Base-by-base conservation (phyloP, 768 basidiomycete genomes). In the Lentinus brumalis region DNA sequence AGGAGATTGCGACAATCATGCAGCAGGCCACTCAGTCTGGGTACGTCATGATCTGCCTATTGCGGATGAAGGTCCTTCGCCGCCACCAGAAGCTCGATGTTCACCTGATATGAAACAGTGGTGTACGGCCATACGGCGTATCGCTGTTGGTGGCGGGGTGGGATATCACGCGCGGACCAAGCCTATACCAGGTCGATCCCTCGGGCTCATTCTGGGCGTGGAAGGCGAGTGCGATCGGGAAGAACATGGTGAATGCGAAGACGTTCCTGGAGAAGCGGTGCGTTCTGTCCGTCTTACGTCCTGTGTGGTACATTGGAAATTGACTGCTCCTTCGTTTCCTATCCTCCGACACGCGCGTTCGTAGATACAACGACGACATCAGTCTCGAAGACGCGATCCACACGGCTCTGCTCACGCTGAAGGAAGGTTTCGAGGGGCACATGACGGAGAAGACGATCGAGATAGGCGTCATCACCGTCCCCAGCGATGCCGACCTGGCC, bases 401-500 rank as follows among this genome's bases (percentile, higher is more conserved):
- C 76, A 99, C 97, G 12, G 97, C 97, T 38, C 85, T 99, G 31
- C 78, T 99, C 66, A 99, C 97, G 39, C 81, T 98, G 66, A 98
- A 99, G 78, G 97, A 98, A 77, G 96, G 97, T 4, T 99, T 98
- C 69, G 97, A 99, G 76, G 97, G 97, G n/a, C 93, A 98, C 73
- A 98, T 99, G 96, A 98, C 96, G 31, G 97, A 98, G 78, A 96
- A 97, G 81, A 99, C 97, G 49, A 97, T 99, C 71, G 97, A 99
- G 78, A 94, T 99, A 53, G 97, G 97, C 38, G 88, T 99, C 42
- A 86, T 98, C 65, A 96, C 94, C 52, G 91, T 96, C 15, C 93
- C 94, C 8, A 91, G 89, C 12, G 70, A 75, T 21, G 82, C 82
- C 50, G 87, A 88, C 59, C 79, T 88, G 40, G 88, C 89, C 69